These are phyloP conservation scores for Crucihimalaya himalaica DNA, from an alignment of 345 rosid species.

Conservation along the genomic window DNA sequence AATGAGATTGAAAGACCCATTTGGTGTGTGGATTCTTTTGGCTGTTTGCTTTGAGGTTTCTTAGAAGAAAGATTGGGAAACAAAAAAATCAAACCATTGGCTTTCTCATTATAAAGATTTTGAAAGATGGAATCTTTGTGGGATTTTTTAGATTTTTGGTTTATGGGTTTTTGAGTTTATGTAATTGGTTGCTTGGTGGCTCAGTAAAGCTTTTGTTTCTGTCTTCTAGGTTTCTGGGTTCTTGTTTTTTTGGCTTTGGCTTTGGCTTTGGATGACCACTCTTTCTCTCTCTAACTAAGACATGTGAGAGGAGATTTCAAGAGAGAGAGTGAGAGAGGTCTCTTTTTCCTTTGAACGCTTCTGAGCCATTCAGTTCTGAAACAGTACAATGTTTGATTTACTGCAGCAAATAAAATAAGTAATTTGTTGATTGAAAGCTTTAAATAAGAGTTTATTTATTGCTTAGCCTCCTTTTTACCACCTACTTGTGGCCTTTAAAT, in stretches of 20 bases:
- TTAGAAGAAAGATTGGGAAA: slow-evolving; percentile 31
- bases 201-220: slow-evolving; percentile 39
- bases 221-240: slow-evolving; percentile 45
- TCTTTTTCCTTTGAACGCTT: slow-evolving; percentile 23
- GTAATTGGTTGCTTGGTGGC: slow-evolving; percentile 46
- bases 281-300: slow-evolving; percentile 32
- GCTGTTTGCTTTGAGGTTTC: not conserved
- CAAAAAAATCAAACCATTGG: slow-evolving; percentile 54
- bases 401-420: slow-evolving; percentile 18
- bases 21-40: not conserved
- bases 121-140: slow-evolving; percentile 35
- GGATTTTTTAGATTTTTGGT: slow-evolving; percentile 13
- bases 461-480: slow-evolving; percentile 22
- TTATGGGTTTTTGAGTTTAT: slow-evolving; percentile 37
- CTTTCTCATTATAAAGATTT: slow-evolving; percentile 23
- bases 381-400: slow-evolving; percentile 36
- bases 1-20: slow-evolving; percentile 42
- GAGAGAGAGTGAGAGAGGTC: not conserved
- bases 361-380: slow-evolving; percentile 27
- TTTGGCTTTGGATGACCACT: slow-evolving; percentile 34
- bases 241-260: not conserved
- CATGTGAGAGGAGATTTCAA: slow-evolving; percentile 31
- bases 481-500: slow-evolving; percentile 21
- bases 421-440: slow-evolving; percentile 12
- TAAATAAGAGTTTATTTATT: slow-evolving; percentile 8